Conservation (phyloP, 441 rosid genomes). For the Pelargonium cotyledonis region DNA sequence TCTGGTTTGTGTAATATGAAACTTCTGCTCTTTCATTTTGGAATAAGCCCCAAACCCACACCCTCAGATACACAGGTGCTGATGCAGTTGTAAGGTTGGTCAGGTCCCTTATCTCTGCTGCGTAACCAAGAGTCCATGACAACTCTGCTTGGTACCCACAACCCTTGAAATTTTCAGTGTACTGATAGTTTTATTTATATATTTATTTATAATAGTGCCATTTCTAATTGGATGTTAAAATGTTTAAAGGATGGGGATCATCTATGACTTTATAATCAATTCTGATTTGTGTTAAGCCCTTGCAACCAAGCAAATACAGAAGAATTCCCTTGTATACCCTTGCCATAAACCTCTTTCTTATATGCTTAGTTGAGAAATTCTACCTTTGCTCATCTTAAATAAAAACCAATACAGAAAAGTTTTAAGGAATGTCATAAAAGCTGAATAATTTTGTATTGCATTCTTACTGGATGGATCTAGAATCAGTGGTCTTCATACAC, state of each 20-base stretch:
- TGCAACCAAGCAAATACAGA: background rate
- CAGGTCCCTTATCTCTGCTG: background rate
- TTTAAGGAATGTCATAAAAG: background rate
- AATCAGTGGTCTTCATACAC: background rate
- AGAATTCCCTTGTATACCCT: background rate
- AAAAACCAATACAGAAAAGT: background rate
- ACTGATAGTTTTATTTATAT: background rate
- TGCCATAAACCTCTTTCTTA: background rate
- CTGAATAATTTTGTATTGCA: background rate
- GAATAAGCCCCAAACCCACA: too few relatives aligned
- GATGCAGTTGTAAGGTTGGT: background rate
- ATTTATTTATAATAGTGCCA: too few relatives aligned
- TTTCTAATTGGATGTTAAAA: background rate
- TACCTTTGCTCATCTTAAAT: background rate
- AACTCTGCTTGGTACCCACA: background rate
- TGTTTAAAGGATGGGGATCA: background rate
- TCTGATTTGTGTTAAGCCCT: background rate
- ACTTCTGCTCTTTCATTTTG: too few relatives aligned
- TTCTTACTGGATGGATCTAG: background rate
- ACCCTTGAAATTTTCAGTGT: background rate
- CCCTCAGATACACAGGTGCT: too few relatives aligned
- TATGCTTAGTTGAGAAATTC: background rate
- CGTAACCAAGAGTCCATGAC: background rate
- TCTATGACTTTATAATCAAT: background rate
- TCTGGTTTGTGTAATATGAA: too few relatives aligned